A percentile compares a stretch with the other conserved stretches of the same genome.
These are phyloP conservation scores for Xylariaceae sp. DNA, from an alignment of 2,329 filamentous ascomycete species.

Conservation along the genomic window DNA sequence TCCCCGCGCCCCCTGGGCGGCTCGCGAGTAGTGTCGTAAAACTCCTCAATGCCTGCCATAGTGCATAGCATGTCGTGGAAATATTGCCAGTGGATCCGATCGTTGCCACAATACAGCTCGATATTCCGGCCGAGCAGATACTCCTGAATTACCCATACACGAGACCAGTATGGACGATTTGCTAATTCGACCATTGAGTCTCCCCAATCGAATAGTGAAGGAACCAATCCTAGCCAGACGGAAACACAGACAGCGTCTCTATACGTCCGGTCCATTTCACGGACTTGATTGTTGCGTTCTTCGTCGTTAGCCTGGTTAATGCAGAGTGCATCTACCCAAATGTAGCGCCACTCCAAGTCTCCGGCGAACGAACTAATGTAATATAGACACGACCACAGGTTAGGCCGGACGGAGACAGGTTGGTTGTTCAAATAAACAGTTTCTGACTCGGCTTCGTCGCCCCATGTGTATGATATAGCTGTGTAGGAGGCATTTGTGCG, in stretches of 20 bases:
- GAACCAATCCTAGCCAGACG: background rate
- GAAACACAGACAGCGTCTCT: background rate
- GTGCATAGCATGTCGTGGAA: background rate
- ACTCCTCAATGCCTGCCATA: background rate
- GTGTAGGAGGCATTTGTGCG: too few species aligned
- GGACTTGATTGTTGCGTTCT: background rate
- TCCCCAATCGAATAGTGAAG: background rate
- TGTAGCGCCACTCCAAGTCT: background rate
- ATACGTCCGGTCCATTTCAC: constrained; percentile 3
- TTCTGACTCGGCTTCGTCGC: background rate
- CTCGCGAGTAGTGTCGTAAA: too few species aligned
- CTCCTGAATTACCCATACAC: constrained; percentile 13
- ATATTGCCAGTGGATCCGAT: background rate
- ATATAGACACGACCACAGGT: constrained; percentile 8
- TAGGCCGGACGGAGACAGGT: background rate
- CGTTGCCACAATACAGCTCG: background rate
- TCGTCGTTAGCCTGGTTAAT: constrained; percentile 1
- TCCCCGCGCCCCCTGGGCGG: background rate
- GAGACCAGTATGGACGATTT: constrained; percentile 9
- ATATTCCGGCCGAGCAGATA: background rate
- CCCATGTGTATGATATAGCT: constrained; percentile 3
- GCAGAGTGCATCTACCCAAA: constrained; percentile 5
- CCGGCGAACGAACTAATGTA: background rate
- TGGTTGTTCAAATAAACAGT: background rate
- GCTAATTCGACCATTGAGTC: background rate